Evolutionary conservation across 805 yeast genomes (phyloP).

Genomic region (Candida chilensis): DNA sequence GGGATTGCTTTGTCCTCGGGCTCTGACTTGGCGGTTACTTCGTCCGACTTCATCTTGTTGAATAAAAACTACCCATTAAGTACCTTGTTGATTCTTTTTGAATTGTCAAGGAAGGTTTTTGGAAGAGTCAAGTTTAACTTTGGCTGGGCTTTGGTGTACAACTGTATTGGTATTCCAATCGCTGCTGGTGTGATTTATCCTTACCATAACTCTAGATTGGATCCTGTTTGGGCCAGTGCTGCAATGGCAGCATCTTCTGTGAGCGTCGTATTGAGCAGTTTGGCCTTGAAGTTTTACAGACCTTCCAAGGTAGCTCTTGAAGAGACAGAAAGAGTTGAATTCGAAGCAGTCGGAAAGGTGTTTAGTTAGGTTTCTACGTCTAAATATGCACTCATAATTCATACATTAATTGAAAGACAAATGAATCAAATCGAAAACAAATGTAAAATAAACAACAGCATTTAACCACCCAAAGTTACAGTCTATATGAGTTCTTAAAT

Average conservation of each 20-base stretch:
- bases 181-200: constrained; percentile 65
- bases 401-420: too few relatives aligned
- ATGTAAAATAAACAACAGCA: too few relatives aligned
- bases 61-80: constrained; percentile 40
- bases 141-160: constrained; percentile 51
- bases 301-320: constrained; percentile 15
- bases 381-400: too few relatives aligned
- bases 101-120: constrained; percentile 40
- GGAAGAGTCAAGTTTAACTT: constrained; percentile 47
- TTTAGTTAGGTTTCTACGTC: too few relatives aligned
- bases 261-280: constrained; percentile 49
- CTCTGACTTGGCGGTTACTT: constrained; percentile 64
- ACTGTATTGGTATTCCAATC: constrained; percentile 48
- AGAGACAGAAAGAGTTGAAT: neutral
- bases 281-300: constrained; percentile 36
- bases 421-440: too few relatives aligned
- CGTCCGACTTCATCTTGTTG: constrained; percentile 65
- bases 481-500: too few relatives aligned
- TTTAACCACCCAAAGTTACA: too few relatives aligned
- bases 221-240: constrained; percentile 61
- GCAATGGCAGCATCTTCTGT: constrained; percentile 57
- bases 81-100: constrained; percentile 45
- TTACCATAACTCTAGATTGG: constrained; percentile 38
- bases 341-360: too few relatives aligned
- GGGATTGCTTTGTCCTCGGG: constrained; percentile 75